Evolutionary conservation across 2,329 filamentous ascomycete genomes (phyloP).

Genomic region (Dendrostoma leiphaemia): DNA sequence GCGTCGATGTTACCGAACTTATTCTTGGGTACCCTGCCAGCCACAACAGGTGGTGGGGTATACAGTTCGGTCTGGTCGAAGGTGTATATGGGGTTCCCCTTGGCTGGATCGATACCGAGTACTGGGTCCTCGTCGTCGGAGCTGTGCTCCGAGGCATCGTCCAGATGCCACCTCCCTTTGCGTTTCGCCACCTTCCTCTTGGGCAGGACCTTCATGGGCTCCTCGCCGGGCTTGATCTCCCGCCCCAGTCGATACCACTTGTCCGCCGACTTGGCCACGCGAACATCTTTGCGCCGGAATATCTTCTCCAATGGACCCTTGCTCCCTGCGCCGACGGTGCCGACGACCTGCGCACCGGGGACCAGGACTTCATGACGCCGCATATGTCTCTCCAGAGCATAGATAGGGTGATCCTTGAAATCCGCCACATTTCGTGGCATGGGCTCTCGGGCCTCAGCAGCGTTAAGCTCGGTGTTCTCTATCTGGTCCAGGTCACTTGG

Average conservation of each 20-base stretch:
- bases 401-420: slow-evolving; percentile 82
- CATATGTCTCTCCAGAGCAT: slow-evolving; percentile 82
- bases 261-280: slow-evolving; percentile 72
- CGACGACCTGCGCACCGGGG: slow-evolving; percentile 66
- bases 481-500: slow-evolving; percentile 72
- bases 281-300: slow-evolving; percentile 79
- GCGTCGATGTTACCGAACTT: slow-evolving; percentile 92
- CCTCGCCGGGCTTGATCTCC: slow-evolving; percentile 73
- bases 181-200: slow-evolving; percentile 38
- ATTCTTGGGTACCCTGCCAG: slow-evolving; percentile 81
- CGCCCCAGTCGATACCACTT: slow-evolving; percentile 90
- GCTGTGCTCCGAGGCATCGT: slow-evolving; percentile 41
- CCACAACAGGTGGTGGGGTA: slow-evolving; percentile 69
- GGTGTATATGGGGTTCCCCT: slow-evolving; percentile 57
- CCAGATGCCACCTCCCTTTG: slow-evolving; percentile 14
- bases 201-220: slow-evolving; percentile 74
- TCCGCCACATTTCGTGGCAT: slow-evolving; percentile 86
- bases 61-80: slow-evolving; percentile 71
- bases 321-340: slow-evolving; percentile 71
- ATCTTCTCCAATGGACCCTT: slow-evolving; percentile 69
- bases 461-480: slow-evolving; percentile 74
- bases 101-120: slow-evolving; percentile 39
- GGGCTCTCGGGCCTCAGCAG: slow-evolving; percentile 70
- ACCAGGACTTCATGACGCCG: slow-evolving; percentile 79
- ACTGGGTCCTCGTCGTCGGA: slow-evolving; percentile 43